phyloP scores from a whole-genome alignment of 768 basidiomycete species.

The Guyanaporus albipodus region DNA sequence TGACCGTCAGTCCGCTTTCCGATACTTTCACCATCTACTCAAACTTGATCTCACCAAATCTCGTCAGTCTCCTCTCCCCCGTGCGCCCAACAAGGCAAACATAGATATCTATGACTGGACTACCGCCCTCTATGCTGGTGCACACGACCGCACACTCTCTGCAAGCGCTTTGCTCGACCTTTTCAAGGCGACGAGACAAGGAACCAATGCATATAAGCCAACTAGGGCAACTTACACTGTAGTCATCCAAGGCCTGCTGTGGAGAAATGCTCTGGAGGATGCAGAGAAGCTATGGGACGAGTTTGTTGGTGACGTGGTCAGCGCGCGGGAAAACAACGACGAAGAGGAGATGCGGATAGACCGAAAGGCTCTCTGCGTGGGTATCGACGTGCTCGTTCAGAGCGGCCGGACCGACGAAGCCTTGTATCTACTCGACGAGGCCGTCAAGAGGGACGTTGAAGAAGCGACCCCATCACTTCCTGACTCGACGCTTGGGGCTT shows the following conservation, averaged over 20 bases:
- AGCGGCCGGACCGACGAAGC: constrained; percentile 44
- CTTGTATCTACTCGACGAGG: constrained; percentile 46
- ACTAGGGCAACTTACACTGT: constrained; percentile 50
- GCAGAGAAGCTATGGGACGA: constrained; percentile 45
- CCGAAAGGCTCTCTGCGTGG: constrained; percentile 43
- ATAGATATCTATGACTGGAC: constrained; percentile 47
- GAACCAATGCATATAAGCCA: constrained; percentile 33
- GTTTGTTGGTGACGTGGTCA: constrained; percentile 25
- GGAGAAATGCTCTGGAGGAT: constrained; percentile 35
- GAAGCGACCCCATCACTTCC: not conserved
- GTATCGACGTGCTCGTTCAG: constrained; percentile 47
- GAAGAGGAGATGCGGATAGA: constrained; percentile 35
- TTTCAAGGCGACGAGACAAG: constrained; percentile 33
- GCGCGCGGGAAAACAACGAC: not conserved
- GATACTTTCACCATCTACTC: constrained; percentile 42
- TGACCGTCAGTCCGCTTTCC: constrained; percentile 43
- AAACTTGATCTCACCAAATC: constrained; percentile 19
- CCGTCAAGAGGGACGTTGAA: constrained; percentile 24
- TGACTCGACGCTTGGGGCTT: not conserved
- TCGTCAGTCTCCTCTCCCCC: constrained; percentile 1
- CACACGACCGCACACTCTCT: constrained; percentile 36
- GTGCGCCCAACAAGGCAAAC: constrained; percentile 19
- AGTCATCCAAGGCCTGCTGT: constrained; percentile 50
- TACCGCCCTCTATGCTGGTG: constrained; percentile 42
- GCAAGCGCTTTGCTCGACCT: constrained; percentile 34